Percentiles rank a stretch among this genome's conserved stretches.
These are phyloP conservation scores for Globisporangium alternatum DNA, from an alignment of 352 stramenopile genomes.

Conservation along the genomic window DNA sequence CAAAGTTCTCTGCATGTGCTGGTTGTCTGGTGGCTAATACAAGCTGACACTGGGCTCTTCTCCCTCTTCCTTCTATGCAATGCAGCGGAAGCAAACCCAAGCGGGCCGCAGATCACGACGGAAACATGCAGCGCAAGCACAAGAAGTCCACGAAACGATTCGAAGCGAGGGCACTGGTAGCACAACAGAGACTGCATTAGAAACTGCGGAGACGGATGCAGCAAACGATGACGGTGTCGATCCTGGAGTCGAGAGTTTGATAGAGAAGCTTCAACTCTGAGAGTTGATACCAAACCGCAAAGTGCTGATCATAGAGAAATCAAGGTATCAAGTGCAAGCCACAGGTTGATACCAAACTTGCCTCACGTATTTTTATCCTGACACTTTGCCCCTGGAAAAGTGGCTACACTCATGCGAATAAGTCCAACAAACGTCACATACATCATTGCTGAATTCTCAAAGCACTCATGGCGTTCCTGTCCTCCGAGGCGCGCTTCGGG, in stretches of 20 bases:
- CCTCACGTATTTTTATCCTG: slow-evolving; percentile 10
- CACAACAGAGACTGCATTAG: no score
- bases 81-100: slow-evolving; percentile 35
- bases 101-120: slow-evolving; percentile 36
- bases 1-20: neutral
- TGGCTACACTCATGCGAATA: no score
- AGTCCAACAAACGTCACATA: no score
- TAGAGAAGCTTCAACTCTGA: neutral
- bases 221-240: neutral
- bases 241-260: neutral
- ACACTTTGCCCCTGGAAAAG: neutral
- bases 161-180: neutral
- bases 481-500: slow-evolving; percentile 41
- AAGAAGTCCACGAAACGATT: neutral
- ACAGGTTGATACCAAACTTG: neutral
- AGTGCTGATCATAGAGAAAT: slow-evolving; percentile 3
- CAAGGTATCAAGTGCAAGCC: neutral
- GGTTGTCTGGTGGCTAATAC: neutral
- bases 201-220: neutral
- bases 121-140: neutral
- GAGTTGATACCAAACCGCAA: neutral
- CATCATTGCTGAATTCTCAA: neutral
- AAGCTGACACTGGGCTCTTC: neutral
- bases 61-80: no score
- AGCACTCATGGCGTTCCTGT: slow-evolving; percentile 37